These are phyloP conservation scores for Didymosphaeria variabile DNA, from an alignment of 2,329 filamentous ascomycete genomes.

Conservation along the genomic window DNA sequence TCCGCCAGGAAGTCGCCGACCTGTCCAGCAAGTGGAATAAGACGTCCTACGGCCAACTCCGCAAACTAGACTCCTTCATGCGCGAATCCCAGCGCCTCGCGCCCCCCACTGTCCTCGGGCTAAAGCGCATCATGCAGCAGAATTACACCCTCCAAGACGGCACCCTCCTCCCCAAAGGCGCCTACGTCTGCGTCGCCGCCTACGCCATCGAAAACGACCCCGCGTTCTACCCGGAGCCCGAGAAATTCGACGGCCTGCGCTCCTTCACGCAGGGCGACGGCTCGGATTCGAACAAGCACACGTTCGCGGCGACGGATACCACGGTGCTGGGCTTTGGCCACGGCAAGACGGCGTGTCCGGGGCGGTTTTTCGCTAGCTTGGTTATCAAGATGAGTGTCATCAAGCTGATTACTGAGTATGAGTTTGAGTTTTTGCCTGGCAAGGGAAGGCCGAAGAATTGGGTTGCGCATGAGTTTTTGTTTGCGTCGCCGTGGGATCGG, in stretches of 20 bases:
- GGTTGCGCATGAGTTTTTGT: no score
- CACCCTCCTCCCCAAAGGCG: conserved; percentile 12
- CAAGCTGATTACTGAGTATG: no score
- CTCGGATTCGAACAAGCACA: no score
- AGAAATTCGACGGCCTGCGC: conserved; percentile 18
- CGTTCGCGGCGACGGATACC: no score
- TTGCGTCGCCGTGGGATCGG: no score
- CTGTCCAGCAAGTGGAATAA: neutral
- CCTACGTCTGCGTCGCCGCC: conserved; percentile 15
- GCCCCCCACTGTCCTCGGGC: conserved; percentile 16
- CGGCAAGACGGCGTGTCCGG: conserved; percentile 20
- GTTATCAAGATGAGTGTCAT: conserved; percentile 14
- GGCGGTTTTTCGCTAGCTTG: conserved; percentile 17
- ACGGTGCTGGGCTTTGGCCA: no score
- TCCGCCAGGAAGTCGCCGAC: conserved; percentile 14
- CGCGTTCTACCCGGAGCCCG: neutral
- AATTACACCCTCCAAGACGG: conserved; percentile 15
- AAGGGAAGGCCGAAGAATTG: no score
- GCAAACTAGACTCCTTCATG: conserved; percentile 19
- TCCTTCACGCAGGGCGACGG: neutral
- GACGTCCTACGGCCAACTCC: conserved; percentile 7
- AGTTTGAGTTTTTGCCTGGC: no score
- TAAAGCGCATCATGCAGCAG: conserved; percentile 14
- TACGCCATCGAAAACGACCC: conserved; percentile 20
- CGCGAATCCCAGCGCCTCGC: conserved; percentile 19